These are phyloP conservation scores for Septoria petroselini DNA, from an alignment of 2,329 filamentous ascomycete species.

Conservation along the genomic window DNA sequence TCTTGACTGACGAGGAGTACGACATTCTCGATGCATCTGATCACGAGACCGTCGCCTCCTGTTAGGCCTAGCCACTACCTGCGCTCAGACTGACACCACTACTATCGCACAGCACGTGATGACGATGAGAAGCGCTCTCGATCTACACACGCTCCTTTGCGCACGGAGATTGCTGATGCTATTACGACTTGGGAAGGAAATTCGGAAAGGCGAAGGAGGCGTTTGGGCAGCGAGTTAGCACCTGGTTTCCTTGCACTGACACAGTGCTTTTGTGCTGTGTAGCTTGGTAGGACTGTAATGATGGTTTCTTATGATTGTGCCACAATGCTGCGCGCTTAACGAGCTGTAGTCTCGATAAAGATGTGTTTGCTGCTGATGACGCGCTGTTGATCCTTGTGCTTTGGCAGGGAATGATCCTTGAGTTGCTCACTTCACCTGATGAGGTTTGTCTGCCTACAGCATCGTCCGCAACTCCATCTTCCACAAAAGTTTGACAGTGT, in stretches of 20 bases:
- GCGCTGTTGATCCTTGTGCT: no score
- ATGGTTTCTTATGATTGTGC: neutral
- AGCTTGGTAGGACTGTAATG: neutral
- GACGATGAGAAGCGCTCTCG: neutral
- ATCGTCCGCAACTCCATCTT: no score
- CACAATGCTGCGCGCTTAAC: no score
- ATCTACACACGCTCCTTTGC: conserved; percentile 2
- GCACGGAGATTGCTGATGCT: neutral
- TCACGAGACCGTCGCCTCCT: conserved; percentile 58
- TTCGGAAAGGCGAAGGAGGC: neutral
- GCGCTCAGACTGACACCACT: conserved; percentile 6
- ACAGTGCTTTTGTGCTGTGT: neutral
- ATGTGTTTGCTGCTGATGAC: no score
- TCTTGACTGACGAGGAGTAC: conserved; percentile 96
- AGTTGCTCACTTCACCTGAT: no score
- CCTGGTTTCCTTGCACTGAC: neutral
- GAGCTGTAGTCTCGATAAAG: no score
- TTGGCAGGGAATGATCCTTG: no score
- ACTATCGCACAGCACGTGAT: neutral
- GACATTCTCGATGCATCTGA: conserved; percentile 95
- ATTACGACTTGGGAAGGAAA: neutral
- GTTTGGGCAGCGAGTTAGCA: neutral
- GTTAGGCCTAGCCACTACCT: conserved; percentile 1
- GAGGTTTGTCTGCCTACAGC: no score
- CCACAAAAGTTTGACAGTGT: no score